phyloP scores from a whole-genome alignment of 2,329 filamentous ascomycete species.

The Trichoderma sp. region DNA sequence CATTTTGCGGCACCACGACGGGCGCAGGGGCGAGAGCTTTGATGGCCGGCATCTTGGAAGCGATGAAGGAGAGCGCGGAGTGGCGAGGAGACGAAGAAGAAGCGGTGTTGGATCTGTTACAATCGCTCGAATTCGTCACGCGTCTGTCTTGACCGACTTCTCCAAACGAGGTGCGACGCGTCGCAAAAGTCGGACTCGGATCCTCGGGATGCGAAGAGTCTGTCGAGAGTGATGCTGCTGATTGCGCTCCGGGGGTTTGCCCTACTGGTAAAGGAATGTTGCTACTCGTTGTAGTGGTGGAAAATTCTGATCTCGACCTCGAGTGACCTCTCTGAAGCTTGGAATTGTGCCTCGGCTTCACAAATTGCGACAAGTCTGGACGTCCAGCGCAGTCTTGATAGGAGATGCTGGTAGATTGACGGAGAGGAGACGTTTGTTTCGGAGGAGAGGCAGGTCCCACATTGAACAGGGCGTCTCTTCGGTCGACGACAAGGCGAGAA shows the following conservation, averaged over 20 bases:
- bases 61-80: conserved; percentile 48
- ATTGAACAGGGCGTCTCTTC: conserved; percentile 34
- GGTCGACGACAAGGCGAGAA: conserved; percentile 32
- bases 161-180: conserved; percentile 19
- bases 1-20: conserved; percentile 43
- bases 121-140: conserved; percentile 3
- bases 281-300: not conserved
- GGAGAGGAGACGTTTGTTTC: conserved; percentile 40
- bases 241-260: not conserved
- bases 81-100: conserved; percentile 27
- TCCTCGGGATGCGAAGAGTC: not conserved
- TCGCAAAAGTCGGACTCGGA: not conserved
- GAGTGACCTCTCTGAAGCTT: conserved; percentile 23
- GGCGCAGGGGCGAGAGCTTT: conserved; percentile 37
- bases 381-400: conserved; percentile 32
- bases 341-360: conserved; percentile 26
- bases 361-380: conserved; percentile 14
- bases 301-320: conserved; percentile 24
- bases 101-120: conserved; percentile 24
- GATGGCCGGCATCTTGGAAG: conserved; percentile 51
- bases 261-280: conserved; percentile 12
- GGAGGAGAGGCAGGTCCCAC: conserved; percentile 37
- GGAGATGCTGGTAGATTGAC: conserved; percentile 39
- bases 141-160: conserved; percentile 21
- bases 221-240: not conserved